Base-by-base conservation (phyloP, 1,139 yeast species). In the Yamadazyma mexicana region DNA sequence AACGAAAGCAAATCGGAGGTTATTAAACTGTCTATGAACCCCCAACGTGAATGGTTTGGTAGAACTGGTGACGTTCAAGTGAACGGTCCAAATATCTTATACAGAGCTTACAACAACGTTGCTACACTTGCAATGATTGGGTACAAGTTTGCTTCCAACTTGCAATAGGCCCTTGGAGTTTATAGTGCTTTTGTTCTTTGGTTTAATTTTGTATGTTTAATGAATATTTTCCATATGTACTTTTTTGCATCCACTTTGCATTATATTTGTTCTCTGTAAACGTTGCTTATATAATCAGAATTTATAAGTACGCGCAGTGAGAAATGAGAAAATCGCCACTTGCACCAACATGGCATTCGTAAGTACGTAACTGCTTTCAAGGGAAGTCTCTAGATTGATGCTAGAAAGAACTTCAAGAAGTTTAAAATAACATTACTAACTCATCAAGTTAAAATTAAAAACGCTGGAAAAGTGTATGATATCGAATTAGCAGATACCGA, bases 381-480 rank as follows among this genome's bases (percentile, higher is more conserved):
- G 17, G 7, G n/a, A 18, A 11, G 25, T 4, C 7, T 6, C 16
- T 16, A 7, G n/a, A n/a, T 15, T 8, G 5, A 20, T 20, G 22
- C 22, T 20, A 20, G n/a, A n/a, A n/a, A n/a, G n/a, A n/a, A n/a
- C n/a, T n/a, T n/a, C n/a, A n/a, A n/a, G n/a, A n/a, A n/a, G n/a
- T n/a, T n/a, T n/a, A n/a, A 6, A 6, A 6, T 20, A 20, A 20
- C 5, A n/a, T 24, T 36, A 39, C 47, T 43, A 45, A 43, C 47
- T 23, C 16, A 8, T 17, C 7, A 14, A 43, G 47, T 46, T 22
- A 46, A 50, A 36, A 83, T 91, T 42, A 87, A 87, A 58, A 91
- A 91, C 64, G 82, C 95, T 2, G 97, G 98, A 29, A 88, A 88
- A 56, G 70, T 79, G 3, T 82, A 86, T 61, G 85, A 86, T 16